Conservation (phyloP, 176 grass and related monocot genomes). For the Coix lacrymajobi region DNA sequence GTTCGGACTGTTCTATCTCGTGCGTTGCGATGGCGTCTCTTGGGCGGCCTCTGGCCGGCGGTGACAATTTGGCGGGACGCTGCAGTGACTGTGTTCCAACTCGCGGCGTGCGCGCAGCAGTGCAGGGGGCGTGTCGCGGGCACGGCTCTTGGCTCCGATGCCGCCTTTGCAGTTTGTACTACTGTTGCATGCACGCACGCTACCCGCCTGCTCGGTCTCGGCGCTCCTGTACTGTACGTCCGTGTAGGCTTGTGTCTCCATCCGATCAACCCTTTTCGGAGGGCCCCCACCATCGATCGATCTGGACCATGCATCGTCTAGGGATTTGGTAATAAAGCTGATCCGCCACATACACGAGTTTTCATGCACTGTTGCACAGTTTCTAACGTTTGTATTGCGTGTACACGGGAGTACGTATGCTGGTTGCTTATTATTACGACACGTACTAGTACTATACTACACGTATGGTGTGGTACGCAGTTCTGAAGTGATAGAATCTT, state of each 20-base stretch:
- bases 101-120: not conserved
- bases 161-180: too few relatives aligned
- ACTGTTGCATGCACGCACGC: not conserved
- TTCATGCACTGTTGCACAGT: not conserved
- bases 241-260: slow-evolving; percentile 23
- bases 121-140: not conserved
- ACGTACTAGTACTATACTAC: not conserved
- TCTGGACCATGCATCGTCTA: slow-evolving; percentile 27
- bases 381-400: not conserved
- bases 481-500: not conserved
- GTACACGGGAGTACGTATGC: too few relatives aligned
- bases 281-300: slow-evolving; percentile 9
- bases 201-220: not conserved
- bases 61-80: not conserved
- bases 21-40: slow-evolving; percentile 27
- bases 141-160: not conserved
- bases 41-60: not conserved
- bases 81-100: not conserved
- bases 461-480: not conserved
- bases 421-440: not conserved
- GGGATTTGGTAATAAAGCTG: slow-evolving; percentile 49
- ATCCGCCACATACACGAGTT: not conserved
- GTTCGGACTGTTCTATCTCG: slow-evolving; percentile 26
- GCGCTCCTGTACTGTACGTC: slow-evolving; percentile 1
- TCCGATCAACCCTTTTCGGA: slow-evolving; percentile 13